Evolutionary conservation across 805 yeast species (phyloP), one percentile per base, ranked within the genome.

Genomic region (Wickerhamiella parazyma): DNA sequence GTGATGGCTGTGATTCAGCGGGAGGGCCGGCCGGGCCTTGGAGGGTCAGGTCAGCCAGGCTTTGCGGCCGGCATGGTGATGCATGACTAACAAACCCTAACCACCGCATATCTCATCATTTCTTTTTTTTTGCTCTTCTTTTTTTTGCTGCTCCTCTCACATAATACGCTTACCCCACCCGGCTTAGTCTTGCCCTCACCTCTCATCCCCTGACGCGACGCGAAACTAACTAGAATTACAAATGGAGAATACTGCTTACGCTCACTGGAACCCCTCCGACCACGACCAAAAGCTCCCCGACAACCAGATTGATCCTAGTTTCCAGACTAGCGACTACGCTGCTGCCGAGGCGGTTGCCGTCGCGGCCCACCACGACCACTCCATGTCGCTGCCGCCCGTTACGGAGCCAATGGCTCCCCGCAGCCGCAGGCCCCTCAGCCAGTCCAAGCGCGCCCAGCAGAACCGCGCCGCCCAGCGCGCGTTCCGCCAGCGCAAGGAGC

Each of bases 401-500:
- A 56, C 54, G 25, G 57, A 53, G 55, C 58, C 57, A 10, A 49
- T 54, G 55, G 48, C 45, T 33, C 48, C 52, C 40, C 52, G 58
- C 28, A 53, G 54, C 41, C 45, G 69, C 34, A 60, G 73, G 45
- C 69, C 71, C 14, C 63, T 79, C 35, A 70, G 77, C 18, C 71
- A 69, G 45, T 75, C 91, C 33, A 84, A 83, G 60, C 75, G 96
- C 49, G 95, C 95, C 1, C 86, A 80, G 7, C 96, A 87, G 63
- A 87, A 87, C 66, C 69, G 96, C 56, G 78, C 75, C 48, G 95
- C 96, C 4, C 96, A 87, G 64, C 75, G 83, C 52, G 94, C 95
- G 7, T 87, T 86, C 64, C 72, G 96, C 57, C 78, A 76, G 57
- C 71, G 95, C 48, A 79, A 82, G 57, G 94, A 86, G 55, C 71